Base-by-base conservation (phyloP, 2,329 filamentous ascomycete genomes). In the Trichoderma sp. region DNA sequence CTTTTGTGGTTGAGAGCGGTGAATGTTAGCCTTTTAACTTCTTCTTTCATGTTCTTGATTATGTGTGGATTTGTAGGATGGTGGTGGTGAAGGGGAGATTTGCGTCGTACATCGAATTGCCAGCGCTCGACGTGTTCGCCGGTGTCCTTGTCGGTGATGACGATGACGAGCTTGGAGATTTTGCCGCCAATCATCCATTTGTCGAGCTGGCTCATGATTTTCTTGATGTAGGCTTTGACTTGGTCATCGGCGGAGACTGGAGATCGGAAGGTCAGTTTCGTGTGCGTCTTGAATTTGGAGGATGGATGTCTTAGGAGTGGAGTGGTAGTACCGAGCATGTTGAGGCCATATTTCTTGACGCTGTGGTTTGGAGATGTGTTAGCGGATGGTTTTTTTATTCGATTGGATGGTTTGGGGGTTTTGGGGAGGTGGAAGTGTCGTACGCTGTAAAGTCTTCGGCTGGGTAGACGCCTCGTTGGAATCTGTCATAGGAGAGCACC, bases 291-390 rank as follows among this genome's bases (percentile, higher is more conserved):
- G 27, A 27, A 3, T 27, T 27, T 56, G n/a, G 27, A 29, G 27
- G 1, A 6, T 18, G 11, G 50, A 56, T 14, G 50, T 24, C 21
- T 7, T 7, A 9, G 8, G 5, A 18, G 33, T 11, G 33, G 16
- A 16, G 12, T 1, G n/a, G 7, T 29, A 9, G 18, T 84, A 93
- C 91, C 91, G 81, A 98, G 93, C 95, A 98, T 98, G 81, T 98
- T 98, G 81, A 99, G 91, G 81, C 97, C 97, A 93, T 99, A 99
- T 87, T 99, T 99, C 87, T 99, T 99, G 82, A 99, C 95, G 56
- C 83, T 85, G 75, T 33, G 11, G 0, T 31, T 21, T n/a, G 7
- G 72, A 11, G 45, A 62, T 3, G 14, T 50, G 14, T 72, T 50
- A 71, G 56, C 35, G 12, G 53, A 21, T 12, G 31, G 5, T 50